Evolutionary conservation across 2,329 filamentous ascomycete species (phyloP).

Genomic region (Alternaria sp.): DNA sequence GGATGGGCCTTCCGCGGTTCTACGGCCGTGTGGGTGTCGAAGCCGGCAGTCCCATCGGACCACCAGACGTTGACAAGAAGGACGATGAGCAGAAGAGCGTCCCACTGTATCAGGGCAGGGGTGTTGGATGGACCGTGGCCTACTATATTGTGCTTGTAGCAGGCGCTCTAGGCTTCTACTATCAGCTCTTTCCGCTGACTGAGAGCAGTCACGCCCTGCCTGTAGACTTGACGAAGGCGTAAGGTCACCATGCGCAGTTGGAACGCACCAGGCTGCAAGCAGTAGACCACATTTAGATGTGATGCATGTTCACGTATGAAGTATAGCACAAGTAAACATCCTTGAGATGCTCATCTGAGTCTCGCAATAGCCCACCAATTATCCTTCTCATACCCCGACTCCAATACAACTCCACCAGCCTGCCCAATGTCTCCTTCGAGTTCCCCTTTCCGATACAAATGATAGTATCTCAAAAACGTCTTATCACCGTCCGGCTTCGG

Average conservation of each 20-base stretch:
- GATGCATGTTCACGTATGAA: not conserved
- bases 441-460: conserved; percentile 86
- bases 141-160: conserved; percentile 80
- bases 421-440: conserved; percentile 77
- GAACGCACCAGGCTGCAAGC: not conserved
- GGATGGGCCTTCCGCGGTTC: conserved; percentile 83
- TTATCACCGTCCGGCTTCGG: conserved; percentile 46
- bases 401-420: conserved; percentile 77
- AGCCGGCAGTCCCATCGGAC: conserved; percentile 52
- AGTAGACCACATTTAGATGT: not conserved
- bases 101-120: conserved; percentile 31
- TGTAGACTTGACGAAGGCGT: conserved; percentile 17
- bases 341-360: conserved; percentile 2
- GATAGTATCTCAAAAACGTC: conserved; percentile 90
- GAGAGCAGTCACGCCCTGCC: conserved; percentile 62
- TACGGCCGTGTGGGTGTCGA: conserved; percentile 74
- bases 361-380: conserved; percentile 91
- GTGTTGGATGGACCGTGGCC: conserved; percentile 69
- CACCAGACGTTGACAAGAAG: conserved; percentile 37
- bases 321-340: not conserved
- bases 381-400: conserved; percentile 91
- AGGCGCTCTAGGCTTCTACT: conserved; percentile 76
- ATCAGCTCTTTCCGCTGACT: conserved; percentile 74
- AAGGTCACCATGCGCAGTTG: not conserved
- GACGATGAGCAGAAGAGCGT: conserved; percentile 48